These are phyloP conservation scores for Syzygium malaccense DNA, from an alignment of 441 rosid genomes.

Conservation along the genomic window DNA sequence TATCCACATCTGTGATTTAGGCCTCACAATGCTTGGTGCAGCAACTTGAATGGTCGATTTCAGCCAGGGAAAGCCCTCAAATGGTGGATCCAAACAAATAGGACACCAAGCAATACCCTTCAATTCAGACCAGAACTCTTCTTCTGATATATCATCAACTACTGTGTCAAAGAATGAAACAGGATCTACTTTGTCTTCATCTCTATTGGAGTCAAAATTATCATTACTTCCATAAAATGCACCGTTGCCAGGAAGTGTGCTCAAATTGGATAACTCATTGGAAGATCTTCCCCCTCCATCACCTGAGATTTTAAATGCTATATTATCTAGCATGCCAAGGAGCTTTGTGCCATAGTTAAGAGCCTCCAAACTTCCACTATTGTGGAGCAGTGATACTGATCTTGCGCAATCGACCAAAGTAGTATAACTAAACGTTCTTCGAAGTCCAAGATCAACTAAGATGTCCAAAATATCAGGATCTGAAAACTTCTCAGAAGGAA, in stretches of 20 bases:
- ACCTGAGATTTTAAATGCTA: conserved; percentile 50
- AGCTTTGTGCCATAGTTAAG: conserved; percentile 54
- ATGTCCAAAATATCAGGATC: conserved; percentile 74
- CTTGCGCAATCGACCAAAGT: conserved; percentile 90
- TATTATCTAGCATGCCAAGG: conserved; percentile 47
- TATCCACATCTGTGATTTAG: conserved; percentile 83
- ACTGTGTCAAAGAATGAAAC: conserved; percentile 41
- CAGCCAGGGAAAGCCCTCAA: conserved; percentile 84
- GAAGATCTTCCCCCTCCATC: conserved; percentile 27
- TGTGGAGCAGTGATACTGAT: conserved; percentile 64
- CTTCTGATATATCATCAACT: conserved; percentile 53
- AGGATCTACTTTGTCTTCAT: conserved; percentile 26
- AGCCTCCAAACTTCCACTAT: conserved; percentile 53
- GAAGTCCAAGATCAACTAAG: conserved; percentile 76
- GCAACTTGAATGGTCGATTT: conserved; percentile 55
- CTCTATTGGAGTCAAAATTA: conserved; percentile 24
- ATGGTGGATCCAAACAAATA: conserved; percentile 61
- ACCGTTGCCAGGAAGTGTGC: conserved; percentile 10
- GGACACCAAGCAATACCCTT: conserved; percentile 91
- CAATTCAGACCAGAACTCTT: conserved; percentile 85
- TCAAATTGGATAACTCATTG: conserved; percentile 27
- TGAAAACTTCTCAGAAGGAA: conserved; percentile 75
- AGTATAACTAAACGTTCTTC: conserved; percentile 50
- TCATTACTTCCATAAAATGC: conserved; percentile 16
- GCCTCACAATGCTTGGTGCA: conserved; percentile 76